Percentiles rank a stretch among this genome's conserved stretches.
Conservation (phyloP, 768 basidiomycete species). For the Pleurotus salmoneostramineus region DNA sequence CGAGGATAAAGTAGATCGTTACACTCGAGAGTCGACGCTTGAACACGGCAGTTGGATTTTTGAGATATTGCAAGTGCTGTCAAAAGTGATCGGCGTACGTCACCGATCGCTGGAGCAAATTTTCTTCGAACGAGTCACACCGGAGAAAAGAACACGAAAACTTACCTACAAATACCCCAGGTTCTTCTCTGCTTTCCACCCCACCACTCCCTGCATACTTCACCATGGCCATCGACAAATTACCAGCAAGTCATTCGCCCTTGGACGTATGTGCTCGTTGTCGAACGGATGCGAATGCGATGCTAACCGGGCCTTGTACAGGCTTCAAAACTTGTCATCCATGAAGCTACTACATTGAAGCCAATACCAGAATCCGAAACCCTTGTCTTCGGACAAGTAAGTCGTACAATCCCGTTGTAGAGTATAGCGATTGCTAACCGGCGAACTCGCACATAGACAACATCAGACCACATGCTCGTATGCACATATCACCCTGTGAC, state of each 20-base stretch:
- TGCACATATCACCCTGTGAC: slow-evolving; percentile 54
- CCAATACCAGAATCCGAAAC: slow-evolving; percentile 42
- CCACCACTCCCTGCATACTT: not conserved
- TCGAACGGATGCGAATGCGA: not conserved
- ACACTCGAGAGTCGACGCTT: too few species aligned
- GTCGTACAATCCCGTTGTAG: slow-evolving; percentile 8
- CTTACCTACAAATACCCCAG: not conserved
- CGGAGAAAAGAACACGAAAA: too few species aligned
- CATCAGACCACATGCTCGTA: slow-evolving; percentile 78
- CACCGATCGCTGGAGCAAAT: too few species aligned
- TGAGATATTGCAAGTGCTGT: too few species aligned
- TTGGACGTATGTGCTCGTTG: not conserved
- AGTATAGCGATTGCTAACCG: not conserved
- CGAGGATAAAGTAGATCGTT: too few species aligned
- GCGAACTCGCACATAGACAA: slow-evolving; percentile 30
- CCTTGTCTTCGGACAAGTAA: slow-evolving; percentile 56
- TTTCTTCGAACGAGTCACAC: too few species aligned
- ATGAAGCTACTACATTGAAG: slow-evolving; percentile 43
- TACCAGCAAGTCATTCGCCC: not conserved
- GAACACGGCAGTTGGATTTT: too few species aligned
- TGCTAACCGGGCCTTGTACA: slow-evolving; percentile 16
- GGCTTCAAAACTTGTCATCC: slow-evolving; percentile 54
- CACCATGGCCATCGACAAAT: not conserved
- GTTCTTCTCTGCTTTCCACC: not conserved
- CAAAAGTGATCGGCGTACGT: too few species aligned